A percentile compares a stretch with the other conserved stretches of the same genome.
Evolutionary conservation across 768 basidiomycete species (phyloP).

Genomic region (Trametes villosa): DNA sequence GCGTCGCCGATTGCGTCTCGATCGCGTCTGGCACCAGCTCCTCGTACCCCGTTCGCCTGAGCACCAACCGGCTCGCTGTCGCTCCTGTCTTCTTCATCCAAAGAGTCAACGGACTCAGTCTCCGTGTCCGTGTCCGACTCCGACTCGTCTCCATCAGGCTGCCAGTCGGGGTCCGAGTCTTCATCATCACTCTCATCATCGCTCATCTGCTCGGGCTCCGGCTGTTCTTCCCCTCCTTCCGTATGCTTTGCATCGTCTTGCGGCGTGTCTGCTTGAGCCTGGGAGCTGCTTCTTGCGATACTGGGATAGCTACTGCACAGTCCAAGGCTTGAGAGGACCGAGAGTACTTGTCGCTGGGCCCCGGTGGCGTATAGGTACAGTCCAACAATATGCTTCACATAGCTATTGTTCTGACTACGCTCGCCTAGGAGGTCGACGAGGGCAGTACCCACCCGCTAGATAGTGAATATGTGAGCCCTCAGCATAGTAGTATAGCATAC

Average conservation of each 20-base stretch:
- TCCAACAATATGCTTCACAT: slow-evolving; percentile 28
- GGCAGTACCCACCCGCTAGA: neutral
- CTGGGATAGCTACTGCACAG: slow-evolving; percentile 36
- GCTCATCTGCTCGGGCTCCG: neutral
- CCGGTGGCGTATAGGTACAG: slow-evolving; percentile 40
- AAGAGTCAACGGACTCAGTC: neutral
- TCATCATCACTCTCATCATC: neutral
- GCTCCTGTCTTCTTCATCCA: neutral
- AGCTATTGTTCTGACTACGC: slow-evolving; percentile 39
- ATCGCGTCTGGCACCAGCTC: too few species aligned
- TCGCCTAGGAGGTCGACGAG: slow-evolving; percentile 26
- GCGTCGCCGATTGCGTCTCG: neutral
- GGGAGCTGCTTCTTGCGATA: slow-evolving; percentile 20
- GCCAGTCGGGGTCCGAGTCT: neutral
- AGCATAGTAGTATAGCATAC: neutral
- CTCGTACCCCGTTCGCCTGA: too few species aligned
- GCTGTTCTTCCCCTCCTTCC: neutral
- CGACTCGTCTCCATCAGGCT: neutral
- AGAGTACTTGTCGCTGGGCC: slow-evolving; percentile 35
- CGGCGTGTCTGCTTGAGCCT: too few species aligned
- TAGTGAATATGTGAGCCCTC: neutral
- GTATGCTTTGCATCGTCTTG: too few species aligned
- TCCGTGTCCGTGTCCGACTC: neutral
- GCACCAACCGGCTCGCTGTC: too few species aligned
- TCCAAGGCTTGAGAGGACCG: slow-evolving; percentile 35